Evolutionary conservation across 208 protist species (phyloP).

Genomic region (Trypanosomatidae sp.): DNA sequence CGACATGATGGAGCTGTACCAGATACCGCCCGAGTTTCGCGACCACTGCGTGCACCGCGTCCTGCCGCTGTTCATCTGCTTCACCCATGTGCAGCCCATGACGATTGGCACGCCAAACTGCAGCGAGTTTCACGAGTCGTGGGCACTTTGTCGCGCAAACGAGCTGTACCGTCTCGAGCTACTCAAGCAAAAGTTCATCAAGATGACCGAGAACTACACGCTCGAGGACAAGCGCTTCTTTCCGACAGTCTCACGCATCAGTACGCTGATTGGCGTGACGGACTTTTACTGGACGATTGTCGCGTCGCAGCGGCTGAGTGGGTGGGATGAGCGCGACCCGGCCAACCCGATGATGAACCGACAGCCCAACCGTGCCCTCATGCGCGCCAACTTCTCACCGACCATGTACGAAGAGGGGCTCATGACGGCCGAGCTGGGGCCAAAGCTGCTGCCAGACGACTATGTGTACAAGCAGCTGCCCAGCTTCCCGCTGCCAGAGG

Average conservation of each 20-base stretch:
- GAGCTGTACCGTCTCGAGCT: constrained; percentile 82
- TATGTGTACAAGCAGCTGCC: constrained; percentile 79
- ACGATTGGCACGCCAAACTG: constrained; percentile 81
- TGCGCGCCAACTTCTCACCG: constrained; percentile 79
- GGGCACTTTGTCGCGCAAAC: constrained; percentile 79
- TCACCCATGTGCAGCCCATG: constrained; percentile 76
- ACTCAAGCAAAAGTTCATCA: constrained; percentile 84
- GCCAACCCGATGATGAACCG: constrained; percentile 80
- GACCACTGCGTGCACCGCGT: constrained; percentile 86
- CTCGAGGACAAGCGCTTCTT: constrained; percentile 87
- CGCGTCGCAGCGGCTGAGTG: constrained; percentile 72
- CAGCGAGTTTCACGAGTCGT: constrained; percentile 83
- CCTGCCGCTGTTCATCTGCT: constrained; percentile 71
- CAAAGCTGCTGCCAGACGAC: constrained; percentile 79
- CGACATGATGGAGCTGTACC: constrained; percentile 80
- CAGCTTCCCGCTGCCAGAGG: constrained; percentile 80
- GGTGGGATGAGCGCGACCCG: constrained; percentile 83
- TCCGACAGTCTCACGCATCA: constrained; percentile 61
- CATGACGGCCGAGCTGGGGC: constrained; percentile 71
- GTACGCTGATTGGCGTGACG: not conserved
- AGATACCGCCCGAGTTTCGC: constrained; percentile 75
- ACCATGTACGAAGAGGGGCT: constrained; percentile 82
- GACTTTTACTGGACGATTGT: constrained; percentile 77
- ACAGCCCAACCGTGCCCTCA: constrained; percentile 81
- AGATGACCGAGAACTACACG: constrained; percentile 85